These are phyloP conservation scores for Saccharomyces pastorianus DNA, from an alignment of 1,139 yeast genomes.

Conservation along the genomic window DNA sequence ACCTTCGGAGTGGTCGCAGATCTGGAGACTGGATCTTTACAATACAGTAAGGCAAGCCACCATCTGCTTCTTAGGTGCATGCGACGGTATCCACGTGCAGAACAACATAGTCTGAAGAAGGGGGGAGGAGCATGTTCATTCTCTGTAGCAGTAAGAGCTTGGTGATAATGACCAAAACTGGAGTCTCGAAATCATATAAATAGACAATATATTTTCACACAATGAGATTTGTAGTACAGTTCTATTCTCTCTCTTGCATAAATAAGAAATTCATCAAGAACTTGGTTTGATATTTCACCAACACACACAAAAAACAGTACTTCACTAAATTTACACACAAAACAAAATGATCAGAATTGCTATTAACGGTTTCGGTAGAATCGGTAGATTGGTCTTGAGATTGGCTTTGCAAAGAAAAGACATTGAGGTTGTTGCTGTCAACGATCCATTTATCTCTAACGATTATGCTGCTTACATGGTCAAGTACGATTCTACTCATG, in stretches of 20 bases:
- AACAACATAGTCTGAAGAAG: neutral
- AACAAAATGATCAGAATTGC: slow-evolving; percentile 48
- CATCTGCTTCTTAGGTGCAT: neutral
- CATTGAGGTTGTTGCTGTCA: slow-evolving; percentile 69
- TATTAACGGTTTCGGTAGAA: slow-evolving; percentile 89
- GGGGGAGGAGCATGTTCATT: neutral
- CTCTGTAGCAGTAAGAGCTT: neutral
- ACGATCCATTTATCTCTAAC: slow-evolving; percentile 76
- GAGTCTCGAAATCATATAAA: neutral
- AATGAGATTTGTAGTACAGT: neutral
- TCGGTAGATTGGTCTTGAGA: slow-evolving; percentile 76
- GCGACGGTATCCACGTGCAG: neutral
- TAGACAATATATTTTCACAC: neutral
- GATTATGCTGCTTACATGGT: slow-evolving; percentile 84
- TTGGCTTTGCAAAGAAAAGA: slow-evolving; percentile 61
- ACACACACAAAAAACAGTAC: neutral
- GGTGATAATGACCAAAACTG: neutral
- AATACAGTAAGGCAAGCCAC: neutral
- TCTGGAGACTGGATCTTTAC: neutral
- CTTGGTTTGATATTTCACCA: neutral
- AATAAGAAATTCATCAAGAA: neutral
- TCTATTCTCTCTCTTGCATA: neutral
- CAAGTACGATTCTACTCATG: slow-evolving; percentile 85
- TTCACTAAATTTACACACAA: slow-evolving; percentile 6
- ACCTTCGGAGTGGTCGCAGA: neutral